Conservation (phyloP, 177 flowering plant genomes). For the Tripterygium wilfordii region DNA sequence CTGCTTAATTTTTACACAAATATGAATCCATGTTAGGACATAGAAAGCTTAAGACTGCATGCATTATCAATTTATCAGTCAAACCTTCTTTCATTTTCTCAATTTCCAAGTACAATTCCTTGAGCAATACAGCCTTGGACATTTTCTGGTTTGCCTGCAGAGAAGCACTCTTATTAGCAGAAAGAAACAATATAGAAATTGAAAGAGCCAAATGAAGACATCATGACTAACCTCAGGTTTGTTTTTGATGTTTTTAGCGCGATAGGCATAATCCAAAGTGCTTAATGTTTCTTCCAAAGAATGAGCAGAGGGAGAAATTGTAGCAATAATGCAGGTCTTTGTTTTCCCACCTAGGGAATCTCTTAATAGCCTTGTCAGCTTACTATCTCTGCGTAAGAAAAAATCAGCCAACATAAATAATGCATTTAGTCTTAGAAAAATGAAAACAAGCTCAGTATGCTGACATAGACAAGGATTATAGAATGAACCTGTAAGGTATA, state of each 20-base stretch:
- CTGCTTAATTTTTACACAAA: conserved; percentile 27
- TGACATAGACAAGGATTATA: neutral
- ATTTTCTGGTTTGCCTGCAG: conserved; percentile 85
- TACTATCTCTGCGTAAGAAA: conserved; percentile 47
- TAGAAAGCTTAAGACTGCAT: no score
- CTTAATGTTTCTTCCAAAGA: conserved; percentile 85
- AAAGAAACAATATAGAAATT: neutral
- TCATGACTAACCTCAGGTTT: conserved; percentile 72
- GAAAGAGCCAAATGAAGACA: neutral
- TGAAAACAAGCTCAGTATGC: neutral
- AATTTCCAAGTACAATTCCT: conserved; percentile 75
- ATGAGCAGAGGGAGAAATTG: conserved; percentile 72
- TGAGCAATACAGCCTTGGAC: conserved; percentile 65
- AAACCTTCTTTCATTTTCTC: conserved; percentile 91
- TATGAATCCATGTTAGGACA: no score
- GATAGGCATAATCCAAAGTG: conserved; percentile 81
- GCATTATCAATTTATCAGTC: neutral
- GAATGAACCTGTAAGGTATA: conserved; percentile 72
- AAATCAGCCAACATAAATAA: no score
- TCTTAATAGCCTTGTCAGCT: conserved; percentile 59
- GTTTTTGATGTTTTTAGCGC: conserved; percentile 85
- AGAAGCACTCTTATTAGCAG: conserved; percentile 6
- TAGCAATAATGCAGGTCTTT: conserved; percentile 90
- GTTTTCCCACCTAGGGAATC: conserved; percentile 93
- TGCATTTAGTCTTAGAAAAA: no score